Evolutionary conservation across 345 rosid species (phyloP).

Genomic region (Clarkia xantiana): DNA sequence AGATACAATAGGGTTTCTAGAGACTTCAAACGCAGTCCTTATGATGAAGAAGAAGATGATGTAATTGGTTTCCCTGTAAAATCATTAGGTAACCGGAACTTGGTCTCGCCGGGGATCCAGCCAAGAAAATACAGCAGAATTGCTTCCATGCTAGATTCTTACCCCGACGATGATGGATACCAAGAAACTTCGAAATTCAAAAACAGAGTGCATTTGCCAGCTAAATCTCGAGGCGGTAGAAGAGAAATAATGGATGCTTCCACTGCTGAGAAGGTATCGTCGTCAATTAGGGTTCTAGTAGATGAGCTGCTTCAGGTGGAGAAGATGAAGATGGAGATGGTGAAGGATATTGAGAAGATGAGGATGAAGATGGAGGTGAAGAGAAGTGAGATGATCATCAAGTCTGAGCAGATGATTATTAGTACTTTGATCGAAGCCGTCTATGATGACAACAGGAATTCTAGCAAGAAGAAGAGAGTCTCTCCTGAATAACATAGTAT

Average conservation of each 20-base stretch:
- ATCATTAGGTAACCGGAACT: conserved; percentile 10
- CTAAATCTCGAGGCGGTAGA: neutral
- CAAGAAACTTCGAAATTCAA: conserved; percentile 17
- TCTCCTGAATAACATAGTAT: conserved; percentile 7
- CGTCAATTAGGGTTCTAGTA: conserved; percentile 63
- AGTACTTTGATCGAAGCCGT: conserved; percentile 58
- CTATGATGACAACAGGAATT: conserved; percentile 26
- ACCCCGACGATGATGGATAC: conserved; percentile 6
- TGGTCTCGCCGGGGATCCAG: conserved; percentile 18
- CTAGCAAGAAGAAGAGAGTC: conserved; percentile 14
- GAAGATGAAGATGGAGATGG: conserved; percentile 89
- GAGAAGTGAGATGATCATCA: conserved; percentile 69
- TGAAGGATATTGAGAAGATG: conserved; percentile 65
- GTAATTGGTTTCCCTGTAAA: conserved; percentile 36
- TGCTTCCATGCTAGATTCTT: neutral
- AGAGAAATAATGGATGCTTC: conserved; percentile 25
- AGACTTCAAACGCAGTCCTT: conserved; percentile 11
- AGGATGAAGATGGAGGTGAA: conserved; percentile 90
- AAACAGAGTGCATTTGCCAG: conserved; percentile 11
- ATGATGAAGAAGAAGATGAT: conserved; percentile 23
- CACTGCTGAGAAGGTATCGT: conserved; percentile 40
- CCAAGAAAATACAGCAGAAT: conserved; percentile 9
- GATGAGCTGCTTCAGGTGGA: conserved; percentile 73
- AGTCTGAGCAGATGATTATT: conserved; percentile 66
- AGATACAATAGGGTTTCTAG: conserved; percentile 5